These are phyloP conservation scores for Adansonia madagascariensis DNA, from an alignment of 441 rosid species.

Conservation along the genomic window DNA sequence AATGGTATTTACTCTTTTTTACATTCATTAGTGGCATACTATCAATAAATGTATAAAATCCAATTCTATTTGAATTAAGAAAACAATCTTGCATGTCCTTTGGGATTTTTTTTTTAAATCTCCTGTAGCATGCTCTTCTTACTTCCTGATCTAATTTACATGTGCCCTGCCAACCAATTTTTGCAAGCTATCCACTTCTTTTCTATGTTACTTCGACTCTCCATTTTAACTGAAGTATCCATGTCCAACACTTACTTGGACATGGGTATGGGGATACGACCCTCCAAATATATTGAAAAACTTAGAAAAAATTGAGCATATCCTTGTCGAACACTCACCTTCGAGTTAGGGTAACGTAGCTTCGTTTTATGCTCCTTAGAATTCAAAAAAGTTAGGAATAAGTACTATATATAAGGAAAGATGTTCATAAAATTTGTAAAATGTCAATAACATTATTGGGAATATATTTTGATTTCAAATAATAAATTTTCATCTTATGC, in stretches of 20 bases:
- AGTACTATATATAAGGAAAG: not conserved
- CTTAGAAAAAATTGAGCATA: too few relatives aligned
- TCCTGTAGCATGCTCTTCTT: not conserved
- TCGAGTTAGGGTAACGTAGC: too few relatives aligned
- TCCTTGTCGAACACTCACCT: too few relatives aligned
- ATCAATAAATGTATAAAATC: conserved; percentile 17
- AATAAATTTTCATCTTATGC: conserved; percentile 13
- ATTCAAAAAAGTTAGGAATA: not conserved
- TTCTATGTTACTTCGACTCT: too few relatives aligned
- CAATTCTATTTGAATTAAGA: conserved; percentile 6
- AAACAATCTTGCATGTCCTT: conserved; percentile 11
- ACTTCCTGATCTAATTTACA: conserved; percentile 3
- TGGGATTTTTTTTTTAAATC: not conserved
- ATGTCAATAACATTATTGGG: not conserved
- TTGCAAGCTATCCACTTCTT: not conserved
- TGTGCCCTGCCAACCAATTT: not conserved
- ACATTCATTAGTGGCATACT: conserved; percentile 19
- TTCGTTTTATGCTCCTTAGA: conserved; percentile 16
- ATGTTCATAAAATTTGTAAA: too few relatives aligned
- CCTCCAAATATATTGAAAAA: too few relatives aligned
- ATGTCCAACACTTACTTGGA: too few relatives aligned
- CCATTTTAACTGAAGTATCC: too few relatives aligned
- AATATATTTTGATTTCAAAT: not conserved
- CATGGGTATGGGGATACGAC: too few relatives aligned
- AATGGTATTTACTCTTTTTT: conserved; percentile 51